Evolutionary conservation across 2,329 filamentous ascomycete species (phyloP).

Genomic region (Fusarium anguioides): DNA sequence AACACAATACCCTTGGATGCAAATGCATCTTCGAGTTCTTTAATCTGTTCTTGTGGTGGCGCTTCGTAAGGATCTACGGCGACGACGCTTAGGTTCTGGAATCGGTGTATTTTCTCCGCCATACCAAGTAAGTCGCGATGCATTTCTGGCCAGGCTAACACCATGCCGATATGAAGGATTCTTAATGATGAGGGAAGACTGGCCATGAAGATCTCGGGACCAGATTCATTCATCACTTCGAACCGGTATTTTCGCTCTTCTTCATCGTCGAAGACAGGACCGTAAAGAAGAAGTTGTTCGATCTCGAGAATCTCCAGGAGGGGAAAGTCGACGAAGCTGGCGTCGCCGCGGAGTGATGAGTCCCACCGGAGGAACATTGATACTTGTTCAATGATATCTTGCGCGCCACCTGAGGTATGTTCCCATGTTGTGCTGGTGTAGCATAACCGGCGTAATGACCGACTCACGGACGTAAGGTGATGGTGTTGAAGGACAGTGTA

Average conservation of each 20-base stretch:
- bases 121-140: slow-evolving; percentile 42
- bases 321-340: slow-evolving; percentile 43
- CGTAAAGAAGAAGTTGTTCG: slow-evolving; percentile 44
- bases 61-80: slow-evolving; percentile 43
- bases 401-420: slow-evolving; percentile 35
- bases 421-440: slow-evolving; percentile 45
- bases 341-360: slow-evolving; percentile 38
- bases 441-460: slow-evolving; percentile 39
- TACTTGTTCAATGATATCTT: slow-evolving; percentile 43
- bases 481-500: slow-evolving; percentile 43
- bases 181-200: slow-evolving; percentile 41
- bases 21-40: slow-evolving; percentile 36
- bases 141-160: slow-evolving; percentile 44
- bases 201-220: slow-evolving; percentile 43
- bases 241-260: slow-evolving; percentile 35
- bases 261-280: slow-evolving; percentile 42
- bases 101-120: slow-evolving; percentile 36
- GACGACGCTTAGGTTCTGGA: slow-evolving; percentile 38
- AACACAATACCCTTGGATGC: slow-evolving; percentile 33
- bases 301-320: slow-evolving; percentile 44
- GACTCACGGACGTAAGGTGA: slow-evolving; percentile 32
- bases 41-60: slow-evolving; percentile 30
- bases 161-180: slow-evolving; percentile 44
- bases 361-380: slow-evolving; percentile 43
- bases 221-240: slow-evolving; percentile 29